phyloP scores from a whole-genome alignment of 2,329 filamentous ascomycete genomes.

The Cercospora beticola region DNA sequence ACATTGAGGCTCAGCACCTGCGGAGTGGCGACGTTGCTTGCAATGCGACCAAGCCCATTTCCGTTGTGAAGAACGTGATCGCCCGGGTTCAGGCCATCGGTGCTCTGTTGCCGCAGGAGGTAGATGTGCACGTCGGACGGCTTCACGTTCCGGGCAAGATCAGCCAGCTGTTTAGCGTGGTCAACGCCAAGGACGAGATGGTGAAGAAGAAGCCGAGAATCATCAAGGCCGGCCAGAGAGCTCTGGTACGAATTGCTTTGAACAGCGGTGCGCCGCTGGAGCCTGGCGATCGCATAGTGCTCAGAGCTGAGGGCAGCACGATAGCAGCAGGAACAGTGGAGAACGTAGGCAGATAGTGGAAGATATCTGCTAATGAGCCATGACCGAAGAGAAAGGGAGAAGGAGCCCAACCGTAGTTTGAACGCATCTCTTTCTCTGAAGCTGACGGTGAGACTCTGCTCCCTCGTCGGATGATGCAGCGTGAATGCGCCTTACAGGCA shows the following conservation, averaged over 20 bases:
- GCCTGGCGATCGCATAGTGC: conserved; percentile 72
- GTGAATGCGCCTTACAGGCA: no score
- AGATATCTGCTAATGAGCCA: not conserved
- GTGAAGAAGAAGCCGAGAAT: conserved; percentile 82
- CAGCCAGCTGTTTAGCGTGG: conserved; percentile 64
- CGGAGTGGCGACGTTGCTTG: conserved; percentile 81
- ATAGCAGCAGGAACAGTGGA: conserved; percentile 81
- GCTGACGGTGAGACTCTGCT: no score
- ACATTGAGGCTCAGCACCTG: conserved; percentile 78
- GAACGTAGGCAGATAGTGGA: conserved; percentile 15
- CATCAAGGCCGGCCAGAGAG: conserved; percentile 73
- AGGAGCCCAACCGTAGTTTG: no score
- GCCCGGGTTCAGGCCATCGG: conserved; percentile 88
- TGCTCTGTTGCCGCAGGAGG: conserved; percentile 79
- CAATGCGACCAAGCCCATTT: conserved; percentile 59
- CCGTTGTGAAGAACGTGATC: conserved; percentile 70
- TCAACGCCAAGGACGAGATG: conserved; percentile 73
- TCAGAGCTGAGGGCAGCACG: conserved; percentile 78
- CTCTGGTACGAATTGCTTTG: conserved; percentile 61
- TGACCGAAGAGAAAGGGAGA: not conserved
- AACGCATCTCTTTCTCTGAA: no score
- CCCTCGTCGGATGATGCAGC: no score
- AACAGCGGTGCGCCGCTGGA: conserved; percentile 79
- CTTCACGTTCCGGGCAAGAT: conserved; percentile 77
- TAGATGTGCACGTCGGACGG: conserved; percentile 85